Base-by-base conservation (phyloP, 2,329 filamentous ascomycete genomes). In the Apiospora sp. region DNA sequence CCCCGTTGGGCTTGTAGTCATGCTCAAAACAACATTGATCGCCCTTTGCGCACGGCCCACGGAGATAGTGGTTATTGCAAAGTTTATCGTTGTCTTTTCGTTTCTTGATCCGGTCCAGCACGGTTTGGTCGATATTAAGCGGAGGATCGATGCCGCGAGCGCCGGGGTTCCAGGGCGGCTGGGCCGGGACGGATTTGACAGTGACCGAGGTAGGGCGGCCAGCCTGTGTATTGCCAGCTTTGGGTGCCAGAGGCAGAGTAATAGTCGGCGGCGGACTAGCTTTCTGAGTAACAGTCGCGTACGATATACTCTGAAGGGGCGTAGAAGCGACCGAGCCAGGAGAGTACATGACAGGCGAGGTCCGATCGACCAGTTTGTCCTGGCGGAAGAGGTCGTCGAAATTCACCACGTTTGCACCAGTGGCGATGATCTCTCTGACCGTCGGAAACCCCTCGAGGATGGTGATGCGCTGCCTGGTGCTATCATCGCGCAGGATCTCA, bases 51-150 rank as follows among this genome's bases (percentile, higher is more conserved):
- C 90, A 92, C 0, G 86, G 86, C 0, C 88, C 89, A 24, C 88
- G 84, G 43, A 92, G 84, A 76, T 89, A 91, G 76, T 90, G 88
- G 68, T 89, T 89, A 78, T 91, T 91, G 83, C 90, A 92, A 10
- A 91, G 81, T 79, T 91, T 91, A 74, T 87, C 85, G 75, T 81
- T 82, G 44, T 86, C 87, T 71, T 86, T 87, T 72, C 89, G 84
- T 77, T 86, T 88, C 82, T 89, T 90, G 76, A 91, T 85, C 30
- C 80, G 83, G 19, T 91, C 89, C 73, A 91, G 79, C 10, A 84
- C 84, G 1, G 78, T 73, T 61, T 80, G 77, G 72, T 86, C 87
- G 30, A 88, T 82, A 1, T 80, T 80, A 43, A 91, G 86, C 1
- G 86, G 83, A 24, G 85, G 81, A 72, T 92, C 90, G 2, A 91